These are phyloP conservation scores for Tetracladium maxilliforme DNA, from an alignment of 2,329 filamentous ascomycete genomes.

Conservation along the genomic window DNA sequence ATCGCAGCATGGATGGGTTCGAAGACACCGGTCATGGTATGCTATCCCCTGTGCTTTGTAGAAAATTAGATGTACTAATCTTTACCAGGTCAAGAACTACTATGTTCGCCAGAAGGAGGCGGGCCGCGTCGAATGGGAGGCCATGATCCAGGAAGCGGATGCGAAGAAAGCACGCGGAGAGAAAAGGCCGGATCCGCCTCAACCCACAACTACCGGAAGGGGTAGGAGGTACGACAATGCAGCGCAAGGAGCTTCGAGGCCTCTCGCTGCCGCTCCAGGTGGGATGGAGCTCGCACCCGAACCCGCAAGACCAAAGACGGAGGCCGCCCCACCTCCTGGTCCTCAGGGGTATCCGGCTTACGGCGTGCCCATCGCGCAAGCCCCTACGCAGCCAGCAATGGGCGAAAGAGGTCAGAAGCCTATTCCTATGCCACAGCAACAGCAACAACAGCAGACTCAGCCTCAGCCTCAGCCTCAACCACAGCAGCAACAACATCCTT, in stretches of 20 bases:
- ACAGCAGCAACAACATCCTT: constrained; percentile 11
- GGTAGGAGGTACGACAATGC: constrained; percentile 35
- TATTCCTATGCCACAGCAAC: constrained; percentile 6
- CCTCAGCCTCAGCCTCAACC: constrained; percentile 1
- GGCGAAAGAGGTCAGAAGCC: constrained; percentile 3
- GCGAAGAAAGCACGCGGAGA: constrained; percentile 38
- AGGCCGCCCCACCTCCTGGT: constrained; percentile 2
- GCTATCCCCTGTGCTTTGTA: constrained; percentile 15
- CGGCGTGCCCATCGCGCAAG: constrained; percentile 2
- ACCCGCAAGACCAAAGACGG: constrained; percentile 1
- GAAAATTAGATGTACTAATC: constrained; percentile 15
- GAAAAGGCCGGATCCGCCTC: constrained; percentile 42
- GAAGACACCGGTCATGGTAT: constrained; percentile 76
- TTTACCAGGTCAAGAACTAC: constrained; percentile 50
- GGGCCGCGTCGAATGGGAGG: constrained; percentile 40
- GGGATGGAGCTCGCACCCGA: constrained; percentile 22
- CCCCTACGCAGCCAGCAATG: constrained; percentile 1
- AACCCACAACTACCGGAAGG: constrained; percentile 33
- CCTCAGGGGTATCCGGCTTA: not conserved
- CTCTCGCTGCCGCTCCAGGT: constrained; percentile 31
- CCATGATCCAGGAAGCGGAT: constrained; percentile 44
- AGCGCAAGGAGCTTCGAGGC: constrained; percentile 21
- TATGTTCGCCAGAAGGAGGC: constrained; percentile 48
- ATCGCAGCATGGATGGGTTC: constrained; percentile 71
- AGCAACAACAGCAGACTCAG: constrained; percentile 2